Evolutionary conservation across 495 filamentous ascomycete species (phyloP), one percentile per base, ranked within the genome.

Genomic region (Platismatia glauca): DNA sequence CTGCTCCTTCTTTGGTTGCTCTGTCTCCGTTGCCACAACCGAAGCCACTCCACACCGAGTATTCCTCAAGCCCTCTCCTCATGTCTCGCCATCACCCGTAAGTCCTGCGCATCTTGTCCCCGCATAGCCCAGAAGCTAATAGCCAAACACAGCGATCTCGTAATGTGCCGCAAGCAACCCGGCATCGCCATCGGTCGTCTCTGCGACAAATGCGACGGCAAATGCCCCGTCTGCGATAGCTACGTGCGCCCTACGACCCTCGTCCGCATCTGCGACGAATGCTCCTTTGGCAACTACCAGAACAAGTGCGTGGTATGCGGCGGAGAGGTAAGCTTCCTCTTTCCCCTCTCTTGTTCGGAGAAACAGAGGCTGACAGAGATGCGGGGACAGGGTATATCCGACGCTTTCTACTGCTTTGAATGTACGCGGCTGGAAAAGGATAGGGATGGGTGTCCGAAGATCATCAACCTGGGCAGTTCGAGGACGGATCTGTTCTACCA

Each of bases 401-500:
- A 99, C 72, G 94, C 94, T n/a, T 97, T 99, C 76, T 99, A 99
- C 78, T 99, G 94, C 81, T 97, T 96, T 72, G 95, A 99, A 73
- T 99, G 94, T 74, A 99, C 94, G 57, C 86, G 94, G 18, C 76
- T 99, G 3, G 94, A 99, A 74, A 97, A 97, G 75, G 94, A 99
- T 72, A 82, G 94, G 60, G 94, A 99, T 71, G 94, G 94, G 4
- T 99, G 94, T 75, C 94, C 94, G 43, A 99, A 99, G 83, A 99
- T 99, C 77, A 97, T 99, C 70, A 99, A 99, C 72, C 70, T 99
- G 72, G 94, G 94, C 55, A 91, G 87, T 78, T 93, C 89, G 59
- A 82, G 94, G 76, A 97, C 95, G 63, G 94, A 99, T 82, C 79
- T 98, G 72, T 88, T 93, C 71, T 93, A 90, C 76, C 86, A 89